Percentiles rank a stretch among this genome's conserved stretches.
Conservation (phyloP, 306 rosid species). For the Acacia melanoxylon region DNA sequence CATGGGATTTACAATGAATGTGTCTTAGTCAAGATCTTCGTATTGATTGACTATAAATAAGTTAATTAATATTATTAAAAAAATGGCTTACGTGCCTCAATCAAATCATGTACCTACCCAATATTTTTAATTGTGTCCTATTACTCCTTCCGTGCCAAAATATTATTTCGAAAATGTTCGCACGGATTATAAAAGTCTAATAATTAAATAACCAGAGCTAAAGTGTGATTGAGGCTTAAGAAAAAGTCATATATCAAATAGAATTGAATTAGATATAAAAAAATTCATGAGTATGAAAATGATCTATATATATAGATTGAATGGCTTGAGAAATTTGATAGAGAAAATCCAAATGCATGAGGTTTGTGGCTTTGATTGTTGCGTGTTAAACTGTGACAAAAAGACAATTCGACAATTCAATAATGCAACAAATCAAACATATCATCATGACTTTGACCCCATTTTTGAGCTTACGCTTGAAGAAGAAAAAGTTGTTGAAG, state of each 20-base stretch:
- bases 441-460: not conserved
- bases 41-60: not conserved
- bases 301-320: not conserved
- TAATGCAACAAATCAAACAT: too few species aligned
- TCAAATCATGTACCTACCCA: not conserved
- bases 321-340: not conserved
- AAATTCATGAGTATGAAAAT: not conserved
- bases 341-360: not conserved
- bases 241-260: not conserved
- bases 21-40: not conserved
- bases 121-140: not conserved
- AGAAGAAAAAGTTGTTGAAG: not conserved
- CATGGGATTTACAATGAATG: not conserved
- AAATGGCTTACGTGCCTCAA: not conserved
- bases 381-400: not conserved
- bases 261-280: not conserved
- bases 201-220: not conserved
- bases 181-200: not conserved
- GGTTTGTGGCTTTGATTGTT: not conserved
- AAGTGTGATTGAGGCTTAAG: not conserved
- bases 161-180: not conserved
- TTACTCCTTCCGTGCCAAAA: not conserved
- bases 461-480: not conserved
- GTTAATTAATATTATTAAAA: not conserved
- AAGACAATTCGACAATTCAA: not conserved